These are phyloP conservation scores for Starmerella geochares DNA, from an alignment of 805 yeast species.

Conservation along the genomic window DNA sequence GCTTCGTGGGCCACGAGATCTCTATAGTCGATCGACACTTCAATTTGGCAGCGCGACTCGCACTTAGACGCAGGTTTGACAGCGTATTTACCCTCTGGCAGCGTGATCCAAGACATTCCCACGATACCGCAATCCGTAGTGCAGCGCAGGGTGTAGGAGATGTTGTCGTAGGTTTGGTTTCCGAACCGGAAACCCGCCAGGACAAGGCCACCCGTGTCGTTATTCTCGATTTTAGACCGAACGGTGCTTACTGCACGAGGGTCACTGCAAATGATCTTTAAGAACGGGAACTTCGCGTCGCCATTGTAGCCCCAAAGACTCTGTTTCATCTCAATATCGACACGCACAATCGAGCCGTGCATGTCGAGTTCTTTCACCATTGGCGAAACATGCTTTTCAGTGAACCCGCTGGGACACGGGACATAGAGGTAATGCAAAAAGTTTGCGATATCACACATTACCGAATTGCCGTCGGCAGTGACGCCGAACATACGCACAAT, in stretches of 20 bases:
- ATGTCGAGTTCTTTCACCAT: constrained; percentile 21
- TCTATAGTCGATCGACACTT: constrained; percentile 56
- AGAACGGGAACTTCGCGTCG: constrained; percentile 63
- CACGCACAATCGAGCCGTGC: constrained; percentile 15
- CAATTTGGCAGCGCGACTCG: constrained; percentile 80
- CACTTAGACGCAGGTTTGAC: constrained; percentile 6
- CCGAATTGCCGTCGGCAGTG: constrained; percentile 74
- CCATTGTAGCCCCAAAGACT: constrained; percentile 92
- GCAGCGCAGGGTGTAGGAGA: constrained; percentile 71
- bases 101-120: constrained; percentile 93
- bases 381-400: constrained; percentile 45
- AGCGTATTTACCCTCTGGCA: constrained; percentile 62
- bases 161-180: constrained; percentile 65
- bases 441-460: constrained; percentile 80
- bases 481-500: constrained; percentile 83
- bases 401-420: constrained; percentile 76
- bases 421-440: constrained; percentile 84
- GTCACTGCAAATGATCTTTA: constrained; percentile 59
- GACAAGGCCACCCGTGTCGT: background rate
- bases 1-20: constrained; percentile 71
- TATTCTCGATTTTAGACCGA: constrained; percentile 74
- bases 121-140: constrained; percentile 89
- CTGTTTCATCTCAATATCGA: constrained; percentile 63
- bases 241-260: constrained; percentile 57
- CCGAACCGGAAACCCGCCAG: constrained; percentile 14